Conservation (phyloP, 2,329 filamentous ascomycete genomes). For the Orbilia quercus region DNA sequence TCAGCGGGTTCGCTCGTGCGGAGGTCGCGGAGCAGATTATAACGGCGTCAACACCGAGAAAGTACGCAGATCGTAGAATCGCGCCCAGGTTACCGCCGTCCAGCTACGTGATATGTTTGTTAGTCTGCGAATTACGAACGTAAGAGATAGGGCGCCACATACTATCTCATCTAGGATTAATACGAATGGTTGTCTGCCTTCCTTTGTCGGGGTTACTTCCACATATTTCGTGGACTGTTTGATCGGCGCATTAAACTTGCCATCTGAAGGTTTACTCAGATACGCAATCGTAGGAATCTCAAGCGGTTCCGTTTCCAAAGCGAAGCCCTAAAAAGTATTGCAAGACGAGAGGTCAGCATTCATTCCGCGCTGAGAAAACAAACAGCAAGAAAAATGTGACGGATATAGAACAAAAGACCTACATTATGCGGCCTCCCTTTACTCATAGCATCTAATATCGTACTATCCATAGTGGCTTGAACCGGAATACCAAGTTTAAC, state of each 20-base stretch:
- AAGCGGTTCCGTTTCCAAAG: slow-evolving; percentile 87
- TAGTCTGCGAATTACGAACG: slow-evolving; percentile 61
- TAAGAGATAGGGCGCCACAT: no score
- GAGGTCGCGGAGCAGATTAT: slow-evolving; percentile 77
- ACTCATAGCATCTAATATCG: slow-evolving; percentile 77
- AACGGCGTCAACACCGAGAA: slow-evolving; percentile 88
- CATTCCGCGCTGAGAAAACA: no score
- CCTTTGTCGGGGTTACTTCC: slow-evolving; percentile 64
- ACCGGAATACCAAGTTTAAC: slow-evolving; percentile 68
- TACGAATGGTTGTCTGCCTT: slow-evolving; percentile 71
- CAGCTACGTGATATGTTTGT: slow-evolving; percentile 65
- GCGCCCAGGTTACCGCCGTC: slow-evolving; percentile 92
- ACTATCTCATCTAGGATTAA: slow-evolving; percentile 78
- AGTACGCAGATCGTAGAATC: slow-evolving; percentile 87
- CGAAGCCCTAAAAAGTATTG: slow-evolving; percentile 70
- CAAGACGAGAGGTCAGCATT: not conserved
- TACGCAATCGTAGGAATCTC: slow-evolving; percentile 75
- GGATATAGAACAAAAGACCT: slow-evolving; percentile 29
- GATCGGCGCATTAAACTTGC: slow-evolving; percentile 73
- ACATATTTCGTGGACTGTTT: slow-evolving; percentile 27
- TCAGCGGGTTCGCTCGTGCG: slow-evolving; percentile 78
- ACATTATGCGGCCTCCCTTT: slow-evolving; percentile 83
- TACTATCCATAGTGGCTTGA: slow-evolving; percentile 69
- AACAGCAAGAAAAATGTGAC: no score
- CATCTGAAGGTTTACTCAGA: slow-evolving; percentile 74